Evolutionary conservation across 805 yeast species (phyloP).

Genomic region (Metschnikowia cubensis): DNA sequence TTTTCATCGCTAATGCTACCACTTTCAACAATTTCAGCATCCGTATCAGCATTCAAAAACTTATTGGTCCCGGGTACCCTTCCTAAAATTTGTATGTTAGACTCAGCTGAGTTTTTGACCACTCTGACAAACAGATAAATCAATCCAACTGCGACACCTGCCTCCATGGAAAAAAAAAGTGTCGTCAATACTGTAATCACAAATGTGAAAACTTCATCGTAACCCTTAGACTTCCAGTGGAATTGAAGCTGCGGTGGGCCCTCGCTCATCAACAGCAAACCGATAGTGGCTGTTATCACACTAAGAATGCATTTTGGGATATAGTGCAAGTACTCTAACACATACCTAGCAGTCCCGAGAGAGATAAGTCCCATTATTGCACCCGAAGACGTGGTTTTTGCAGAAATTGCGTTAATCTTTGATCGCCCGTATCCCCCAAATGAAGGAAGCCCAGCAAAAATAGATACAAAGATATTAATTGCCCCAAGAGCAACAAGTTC

Average conservation of each 20-base stretch:
- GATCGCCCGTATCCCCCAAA: constrained; percentile 97
- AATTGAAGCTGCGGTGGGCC: constrained; percentile 53
- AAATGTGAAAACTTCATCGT: constrained; percentile 69
- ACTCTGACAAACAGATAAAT: constrained; percentile 76
- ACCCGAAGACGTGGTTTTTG: constrained; percentile 80
- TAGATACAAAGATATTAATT: constrained; percentile 60
- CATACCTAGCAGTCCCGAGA: constrained; percentile 54
- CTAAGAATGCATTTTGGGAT: constrained; percentile 79
- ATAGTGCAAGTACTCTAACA: constrained; percentile 61
- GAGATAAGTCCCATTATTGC: constrained; percentile 77
- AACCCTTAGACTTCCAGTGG: constrained; percentile 71
- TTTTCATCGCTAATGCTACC: background rate
- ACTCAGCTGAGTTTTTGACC: constrained; percentile 71
- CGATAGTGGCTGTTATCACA: constrained; percentile 76
- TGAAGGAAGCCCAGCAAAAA: constrained; percentile 75
- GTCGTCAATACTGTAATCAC: constrained; percentile 61
- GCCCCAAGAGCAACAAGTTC: constrained; percentile 88
- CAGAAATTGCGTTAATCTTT: constrained; percentile 80
- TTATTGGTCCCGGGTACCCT: constrained; percentile 42
- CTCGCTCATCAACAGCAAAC: constrained; percentile 62
- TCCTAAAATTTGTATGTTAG: constrained; percentile 81
- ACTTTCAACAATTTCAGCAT: constrained; percentile 5
- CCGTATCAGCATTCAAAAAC: constrained; percentile 40
- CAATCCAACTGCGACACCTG: constrained; percentile 86
- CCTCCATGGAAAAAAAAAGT: constrained; percentile 70